phyloP scores from a whole-genome alignment of 371 early-diverging fungal genomes.

The Zopfochytrium polystomum region DNA sequence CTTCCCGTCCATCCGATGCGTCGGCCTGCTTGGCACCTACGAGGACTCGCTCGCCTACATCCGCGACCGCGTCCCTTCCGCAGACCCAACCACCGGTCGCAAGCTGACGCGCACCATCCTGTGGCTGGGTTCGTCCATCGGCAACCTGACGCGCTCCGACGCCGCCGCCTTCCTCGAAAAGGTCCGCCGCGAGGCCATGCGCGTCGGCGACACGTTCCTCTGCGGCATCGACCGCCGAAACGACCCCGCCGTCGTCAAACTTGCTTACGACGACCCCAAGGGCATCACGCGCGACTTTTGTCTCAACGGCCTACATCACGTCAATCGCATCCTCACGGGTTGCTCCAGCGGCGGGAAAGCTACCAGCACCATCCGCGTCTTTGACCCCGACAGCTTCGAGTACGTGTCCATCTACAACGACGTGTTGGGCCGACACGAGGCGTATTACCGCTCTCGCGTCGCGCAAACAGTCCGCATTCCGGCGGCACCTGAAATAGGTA shows the following conservation, averaged over 20 bases:
- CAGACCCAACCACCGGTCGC: slow-evolving; percentile 34
- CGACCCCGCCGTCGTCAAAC: slow-evolving; percentile 57
- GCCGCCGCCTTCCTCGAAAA: slow-evolving; percentile 55
- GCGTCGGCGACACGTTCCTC: slow-evolving; percentile 71
- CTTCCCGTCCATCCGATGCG: slow-evolving; percentile 61
- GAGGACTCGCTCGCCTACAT: slow-evolving; percentile 69
- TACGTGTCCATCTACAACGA: slow-evolving; percentile 74
- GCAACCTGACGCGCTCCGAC: slow-evolving; percentile 65
- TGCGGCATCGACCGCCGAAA: slow-evolving; percentile 86
- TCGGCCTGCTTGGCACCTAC: slow-evolving; percentile 87
- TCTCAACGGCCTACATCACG: slow-evolving; percentile 79
- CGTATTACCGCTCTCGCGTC: slow-evolving; percentile 63
- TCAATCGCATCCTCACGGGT: slow-evolving; percentile 69
- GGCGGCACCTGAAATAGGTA: too few relatives aligned
- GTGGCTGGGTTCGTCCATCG: slow-evolving; percentile 90
- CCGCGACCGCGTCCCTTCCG: slow-evolving; percentile 52
- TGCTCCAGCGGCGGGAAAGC: slow-evolving; percentile 25
- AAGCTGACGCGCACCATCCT: slow-evolving; percentile 45
- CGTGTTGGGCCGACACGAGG: slow-evolving; percentile 73
- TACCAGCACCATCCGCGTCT: slow-evolving; percentile 7
- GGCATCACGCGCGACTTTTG: slow-evolving; percentile 78
- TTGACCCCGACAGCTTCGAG: slow-evolving; percentile 61
- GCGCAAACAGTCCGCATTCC: slow-evolving; percentile 51
- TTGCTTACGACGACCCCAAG: slow-evolving; percentile 80
- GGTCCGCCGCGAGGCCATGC: slow-evolving; percentile 56